These are phyloP conservation scores for Wallacemonas rigidus DNA, from an alignment of 208 protist genomes.

Conservation along the genomic window DNA sequence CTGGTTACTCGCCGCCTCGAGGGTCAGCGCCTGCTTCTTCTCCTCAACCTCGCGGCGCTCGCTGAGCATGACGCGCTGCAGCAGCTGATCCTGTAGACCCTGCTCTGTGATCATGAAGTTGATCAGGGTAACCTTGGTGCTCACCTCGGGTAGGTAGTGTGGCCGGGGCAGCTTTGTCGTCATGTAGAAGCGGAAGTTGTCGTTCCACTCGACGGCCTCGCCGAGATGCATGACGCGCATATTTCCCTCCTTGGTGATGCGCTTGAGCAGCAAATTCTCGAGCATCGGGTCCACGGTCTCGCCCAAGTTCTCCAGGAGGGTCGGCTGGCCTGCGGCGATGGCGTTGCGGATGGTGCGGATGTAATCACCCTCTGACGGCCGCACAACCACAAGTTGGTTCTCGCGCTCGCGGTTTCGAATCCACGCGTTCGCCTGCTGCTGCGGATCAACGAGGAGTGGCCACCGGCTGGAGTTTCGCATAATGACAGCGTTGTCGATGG, in stretches of 20 bases:
- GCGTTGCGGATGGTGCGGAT: conserved; percentile 90
- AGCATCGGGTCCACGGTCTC: conserved; percentile 97
- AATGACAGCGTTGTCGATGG: conserved; percentile 94
- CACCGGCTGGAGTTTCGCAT: conserved; percentile 90
- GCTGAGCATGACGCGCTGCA: conserved; percentile 94
- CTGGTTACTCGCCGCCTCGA: conserved; percentile 91
- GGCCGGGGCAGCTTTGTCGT: conserved; percentile 97
- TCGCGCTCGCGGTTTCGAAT: conserved; percentile 93
- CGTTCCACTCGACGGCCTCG: conserved; percentile 96
- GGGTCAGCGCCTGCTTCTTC: conserved; percentile 95
- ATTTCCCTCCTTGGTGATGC: conserved; percentile 90
- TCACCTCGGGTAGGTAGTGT: conserved; percentile 97
- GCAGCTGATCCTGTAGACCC: conserved; percentile 96
- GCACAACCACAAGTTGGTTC: conserved; percentile 81
- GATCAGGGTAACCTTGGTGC: conserved; percentile 96
- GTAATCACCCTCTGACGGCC: conserved; percentile 83
- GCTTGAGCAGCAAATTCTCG: conserved; percentile 96
- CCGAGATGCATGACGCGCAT: conserved; percentile 94
- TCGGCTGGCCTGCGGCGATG: conserved; percentile 92
- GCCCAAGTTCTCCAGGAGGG: conserved; percentile 96
- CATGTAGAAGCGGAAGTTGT: conserved; percentile 97
- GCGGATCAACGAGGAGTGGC: conserved; percentile 93
- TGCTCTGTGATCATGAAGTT: conserved; percentile 98
- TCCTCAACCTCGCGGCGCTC: conserved; percentile 96
- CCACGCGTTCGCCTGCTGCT: conserved; percentile 96